A percentile compares a stretch with the other conserved stretches of the same genome.
phyloP scores from a whole-genome alignment of 2,329 filamentous ascomycete species.

The Capronia americana region DNA sequence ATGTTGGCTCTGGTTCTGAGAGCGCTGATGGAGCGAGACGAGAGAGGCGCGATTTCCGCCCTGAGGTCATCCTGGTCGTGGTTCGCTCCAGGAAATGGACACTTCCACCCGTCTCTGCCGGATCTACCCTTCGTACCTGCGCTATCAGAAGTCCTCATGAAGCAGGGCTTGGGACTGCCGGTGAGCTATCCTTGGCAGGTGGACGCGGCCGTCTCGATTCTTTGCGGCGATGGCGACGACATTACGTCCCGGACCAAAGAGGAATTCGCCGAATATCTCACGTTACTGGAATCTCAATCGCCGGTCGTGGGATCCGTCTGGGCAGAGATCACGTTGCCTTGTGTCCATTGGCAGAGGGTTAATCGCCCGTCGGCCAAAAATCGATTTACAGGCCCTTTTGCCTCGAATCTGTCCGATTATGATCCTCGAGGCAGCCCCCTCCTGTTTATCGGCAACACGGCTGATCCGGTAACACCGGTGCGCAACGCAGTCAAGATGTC shows the following conservation, averaged over 20 bases:
- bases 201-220: conserved; percentile 35
- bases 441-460: conserved; percentile 63
- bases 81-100: not conserved
- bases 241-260: conserved; percentile 34
- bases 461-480: conserved; percentile 67
- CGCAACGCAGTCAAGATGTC: conserved; percentile 47
- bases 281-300: conserved; percentile 33
- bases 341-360: conserved; percentile 46
- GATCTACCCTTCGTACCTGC: not conserved
- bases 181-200: conserved; percentile 30
- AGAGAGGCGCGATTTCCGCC: conserved; percentile 15
- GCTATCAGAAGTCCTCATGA: not conserved
- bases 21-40: conserved; percentile 44
- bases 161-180: conserved; percentile 16
- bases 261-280: conserved; percentile 32
- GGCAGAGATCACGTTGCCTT: conserved; percentile 47
- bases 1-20: conserved; percentile 53
- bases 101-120: conserved; percentile 23
- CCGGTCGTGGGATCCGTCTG: conserved; percentile 42
- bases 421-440: conserved; percentile 53
- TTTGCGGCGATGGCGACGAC: conserved; percentile 40
- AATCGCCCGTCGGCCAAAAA: conserved; percentile 43
- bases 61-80: conserved; percentile 1
- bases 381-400: conserved; percentile 45
- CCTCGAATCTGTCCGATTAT: conserved; percentile 36